Base-by-base conservation (phyloP, 805 yeast species). In the Cyberlindnera mrakii region DNA sequence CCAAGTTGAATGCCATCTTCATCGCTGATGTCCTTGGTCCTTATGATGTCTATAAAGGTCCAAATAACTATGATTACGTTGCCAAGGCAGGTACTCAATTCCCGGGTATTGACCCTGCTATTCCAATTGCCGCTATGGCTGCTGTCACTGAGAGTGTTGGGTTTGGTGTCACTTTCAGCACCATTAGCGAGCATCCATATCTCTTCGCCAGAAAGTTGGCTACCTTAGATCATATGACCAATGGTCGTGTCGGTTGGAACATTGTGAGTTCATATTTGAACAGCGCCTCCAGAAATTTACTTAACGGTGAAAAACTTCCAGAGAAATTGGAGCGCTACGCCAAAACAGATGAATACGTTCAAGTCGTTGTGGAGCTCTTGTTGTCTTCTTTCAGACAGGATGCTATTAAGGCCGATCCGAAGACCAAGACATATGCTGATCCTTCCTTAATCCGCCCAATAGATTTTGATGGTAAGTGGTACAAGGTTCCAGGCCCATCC, bases 181-280 rank as follows among this genome's bases (percentile, higher is more conserved):
- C 72, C 10, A 62, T 68, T 18, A 64, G 66, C 46, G 73, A 68
- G 37, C 63, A 60, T 14, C 72, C 72, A 1, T 67, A 64, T 41
- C 64, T 57, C 42, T 59, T 67, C 23, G 63, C 70, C 13, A 55
- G 72, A 52, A 55, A 69, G 40, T 48, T 68, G 35, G 65, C 68
- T 5, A 61, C 73, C 0, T 54, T 68, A 39, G 73, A 68, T 43
- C 72, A 67, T 43, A 56, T 69, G 43, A 62, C 71, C 8, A 57
- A 59, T 29, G 73, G 73, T 14, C 57, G 73, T 47, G 51, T 68
- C 42, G 73, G 72, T 30, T 68, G 73, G 73, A 68, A 69, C 46
- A 61, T 68, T 11, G 73, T 68, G 19, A 57, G 68, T 15, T 62
- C 69, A 3, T 66, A 68, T 41, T 52, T 68, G 36, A 66, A 64